Conservation (phyloP, 2,329 filamentous ascomycete genomes). For the Arthrobotrys entomopaga region DNA sequence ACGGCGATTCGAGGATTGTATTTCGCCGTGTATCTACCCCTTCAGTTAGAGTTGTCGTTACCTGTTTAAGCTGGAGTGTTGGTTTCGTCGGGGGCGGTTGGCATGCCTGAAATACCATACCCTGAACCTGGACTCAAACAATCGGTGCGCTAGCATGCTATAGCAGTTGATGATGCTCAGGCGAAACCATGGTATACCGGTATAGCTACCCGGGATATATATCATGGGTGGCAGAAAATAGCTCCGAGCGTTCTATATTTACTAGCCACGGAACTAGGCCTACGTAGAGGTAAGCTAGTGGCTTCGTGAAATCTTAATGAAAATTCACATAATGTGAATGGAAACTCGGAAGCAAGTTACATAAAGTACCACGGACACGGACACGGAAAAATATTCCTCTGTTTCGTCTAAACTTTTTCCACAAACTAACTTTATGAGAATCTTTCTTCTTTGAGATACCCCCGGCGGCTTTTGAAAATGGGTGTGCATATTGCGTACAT, state of each 20-base stretch:
- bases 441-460: conserved; percentile 3
- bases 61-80: no score
- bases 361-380: neutral
- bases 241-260: no score
- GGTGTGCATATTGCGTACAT: neutral
- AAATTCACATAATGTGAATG: no score
- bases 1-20: conserved; percentile 45
- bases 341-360: no score
- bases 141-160: conserved; percentile 18
- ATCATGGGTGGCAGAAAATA: no score
- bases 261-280: no score
- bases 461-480: neutral
- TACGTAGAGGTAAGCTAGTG: no score
- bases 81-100: no score
- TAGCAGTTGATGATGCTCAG: no score
- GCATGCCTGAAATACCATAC: neutral
- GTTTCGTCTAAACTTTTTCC: conserved; percentile 17
- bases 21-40: conserved; percentile 29
- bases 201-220: neutral
- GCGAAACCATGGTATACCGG: neutral
- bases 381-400: conserved; percentile 26
- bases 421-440: conserved; percentile 8
- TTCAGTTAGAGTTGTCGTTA: no score
- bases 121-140: conserved; percentile 15
- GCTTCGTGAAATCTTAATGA: no score